Conservation (phyloP, 306 rosid species). For the Trifolium pratense region DNA sequence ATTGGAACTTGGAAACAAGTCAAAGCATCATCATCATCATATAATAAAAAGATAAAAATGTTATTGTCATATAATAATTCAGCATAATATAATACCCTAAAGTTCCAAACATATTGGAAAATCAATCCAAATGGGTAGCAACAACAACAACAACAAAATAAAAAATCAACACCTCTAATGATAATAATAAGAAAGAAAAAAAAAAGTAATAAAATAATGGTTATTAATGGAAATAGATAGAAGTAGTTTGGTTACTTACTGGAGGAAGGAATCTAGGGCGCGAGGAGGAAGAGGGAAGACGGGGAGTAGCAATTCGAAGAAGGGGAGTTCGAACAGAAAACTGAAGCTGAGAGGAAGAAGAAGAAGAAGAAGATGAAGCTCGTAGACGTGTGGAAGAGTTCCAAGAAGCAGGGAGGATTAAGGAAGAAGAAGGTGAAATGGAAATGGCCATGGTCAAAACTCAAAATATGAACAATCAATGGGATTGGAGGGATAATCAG, state of each 20-base stretch:
- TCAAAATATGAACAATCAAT: background rate
- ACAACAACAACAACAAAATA: too few species aligned
- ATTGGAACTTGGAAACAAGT: too few species aligned
- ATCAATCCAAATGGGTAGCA: background rate
- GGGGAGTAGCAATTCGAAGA: slow-evolving; percentile 45
- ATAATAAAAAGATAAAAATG: too few species aligned
- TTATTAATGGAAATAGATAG: too few species aligned
- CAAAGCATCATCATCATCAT: too few species aligned
- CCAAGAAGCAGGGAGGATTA: slow-evolving; percentile 49
- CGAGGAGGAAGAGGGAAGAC: slow-evolving; percentile 41
- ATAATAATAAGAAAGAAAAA: too few species aligned
- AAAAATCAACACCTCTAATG: too few species aligned
- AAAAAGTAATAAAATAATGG: too few species aligned
- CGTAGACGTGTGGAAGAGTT: slow-evolving; percentile 48
- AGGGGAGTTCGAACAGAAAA: slow-evolving; percentile 56
- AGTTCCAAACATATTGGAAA: background rate
- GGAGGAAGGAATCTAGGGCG: slow-evolving; percentile 56
- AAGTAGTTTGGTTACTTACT: slow-evolving; percentile 41
- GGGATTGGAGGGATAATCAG: background rate
- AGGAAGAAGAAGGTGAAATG: slow-evolving; percentile 56
- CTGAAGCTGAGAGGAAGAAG: slow-evolving; percentile 46
- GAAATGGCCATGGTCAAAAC: slow-evolving; percentile 69
- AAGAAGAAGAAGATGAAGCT: slow-evolving; percentile 40
- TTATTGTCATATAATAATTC: too few species aligned
- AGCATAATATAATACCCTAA: background rate